These are phyloP conservation scores for Calonectria montana DNA, from an alignment of 2,329 filamentous ascomycete genomes.

Conservation along the genomic window DNA sequence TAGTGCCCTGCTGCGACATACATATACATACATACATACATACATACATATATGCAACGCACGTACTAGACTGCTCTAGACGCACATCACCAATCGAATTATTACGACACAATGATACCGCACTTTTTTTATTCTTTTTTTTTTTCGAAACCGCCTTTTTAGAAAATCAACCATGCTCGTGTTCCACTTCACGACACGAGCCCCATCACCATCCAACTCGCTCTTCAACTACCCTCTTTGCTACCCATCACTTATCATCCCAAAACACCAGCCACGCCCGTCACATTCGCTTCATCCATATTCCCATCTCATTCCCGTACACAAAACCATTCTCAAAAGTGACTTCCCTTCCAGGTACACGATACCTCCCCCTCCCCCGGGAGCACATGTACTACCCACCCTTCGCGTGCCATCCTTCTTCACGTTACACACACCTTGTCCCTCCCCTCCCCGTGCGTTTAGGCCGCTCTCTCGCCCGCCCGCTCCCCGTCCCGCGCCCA, in stretches of 20 bases:
- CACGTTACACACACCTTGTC: conserved; percentile 13
- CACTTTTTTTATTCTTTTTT: background rate
- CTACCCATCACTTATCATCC: background rate
- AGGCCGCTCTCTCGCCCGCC: background rate
- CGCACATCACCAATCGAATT: background rate
- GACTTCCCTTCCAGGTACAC: background rate
- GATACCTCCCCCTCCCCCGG: too few species aligned
- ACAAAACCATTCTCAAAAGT: background rate
- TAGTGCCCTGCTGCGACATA: background rate
- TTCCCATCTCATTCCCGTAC: background rate
- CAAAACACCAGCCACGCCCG: background rate
- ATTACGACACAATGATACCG: background rate
- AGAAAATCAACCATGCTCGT: background rate
- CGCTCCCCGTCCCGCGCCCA: background rate
- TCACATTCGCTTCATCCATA: background rate
- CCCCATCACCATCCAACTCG: background rate
- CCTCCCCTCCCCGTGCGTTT: background rate
- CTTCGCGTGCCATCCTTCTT: background rate
- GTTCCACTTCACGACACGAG: background rate
- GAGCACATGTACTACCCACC: background rate
- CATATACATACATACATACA: background rate
- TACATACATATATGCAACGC: background rate
- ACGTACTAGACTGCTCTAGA: background rate
- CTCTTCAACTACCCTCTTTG: background rate
- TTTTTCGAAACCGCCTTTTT: background rate